phyloP scores from a whole-genome alignment of 371 early-diverging fungal species.

The Mucor irregularis region DNA sequence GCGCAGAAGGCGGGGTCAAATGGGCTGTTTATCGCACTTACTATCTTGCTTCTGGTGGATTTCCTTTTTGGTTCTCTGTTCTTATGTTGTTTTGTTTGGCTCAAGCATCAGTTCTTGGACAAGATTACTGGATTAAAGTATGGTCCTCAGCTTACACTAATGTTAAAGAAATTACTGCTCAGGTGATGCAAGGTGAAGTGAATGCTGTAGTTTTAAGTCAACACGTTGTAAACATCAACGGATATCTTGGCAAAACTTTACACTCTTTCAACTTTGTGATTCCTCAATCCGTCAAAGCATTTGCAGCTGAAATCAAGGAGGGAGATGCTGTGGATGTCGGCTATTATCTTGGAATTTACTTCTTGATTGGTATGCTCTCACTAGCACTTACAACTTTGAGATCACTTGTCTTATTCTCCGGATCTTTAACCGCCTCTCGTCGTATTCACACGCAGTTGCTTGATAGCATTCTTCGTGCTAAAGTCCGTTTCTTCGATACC shows the following conservation, averaged over 20 bases:
- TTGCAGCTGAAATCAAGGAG: background rate
- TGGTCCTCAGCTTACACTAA: conserved; percentile 38
- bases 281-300: background rate
- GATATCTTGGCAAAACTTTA: background rate
- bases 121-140: conserved; percentile 67
- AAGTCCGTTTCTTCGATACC: conserved; percentile 82
- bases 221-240: background rate
- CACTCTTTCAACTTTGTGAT: background rate
- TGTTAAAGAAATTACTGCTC: background rate
- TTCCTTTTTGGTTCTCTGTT: conserved; percentile 51
- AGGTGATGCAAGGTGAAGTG: background rate
- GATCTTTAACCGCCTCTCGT: conserved; percentile 51
- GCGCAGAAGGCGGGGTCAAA: conserved; percentile 65
- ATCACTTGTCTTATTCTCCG: conserved; percentile 43
- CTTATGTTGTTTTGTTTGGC: conserved; percentile 51
- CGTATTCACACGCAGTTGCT: conserved; percentile 63
- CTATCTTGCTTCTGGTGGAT: conserved; percentile 67
- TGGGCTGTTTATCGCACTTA: conserved; percentile 64
- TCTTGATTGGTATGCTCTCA: conserved; percentile 51
- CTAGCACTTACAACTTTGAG: conserved; percentile 41
- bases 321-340: conserved; percentile 31
- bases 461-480: conserved; percentile 66
- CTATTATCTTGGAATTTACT: conserved; percentile 57
- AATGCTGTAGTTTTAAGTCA: background rate
- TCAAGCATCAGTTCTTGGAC: conserved; percentile 50